Percentiles rank a stretch among this genome's conserved stretches.
These are phyloP conservation scores for Inga leiocalycina DNA, from an alignment of 306 rosid species.

Conservation along the genomic window DNA sequence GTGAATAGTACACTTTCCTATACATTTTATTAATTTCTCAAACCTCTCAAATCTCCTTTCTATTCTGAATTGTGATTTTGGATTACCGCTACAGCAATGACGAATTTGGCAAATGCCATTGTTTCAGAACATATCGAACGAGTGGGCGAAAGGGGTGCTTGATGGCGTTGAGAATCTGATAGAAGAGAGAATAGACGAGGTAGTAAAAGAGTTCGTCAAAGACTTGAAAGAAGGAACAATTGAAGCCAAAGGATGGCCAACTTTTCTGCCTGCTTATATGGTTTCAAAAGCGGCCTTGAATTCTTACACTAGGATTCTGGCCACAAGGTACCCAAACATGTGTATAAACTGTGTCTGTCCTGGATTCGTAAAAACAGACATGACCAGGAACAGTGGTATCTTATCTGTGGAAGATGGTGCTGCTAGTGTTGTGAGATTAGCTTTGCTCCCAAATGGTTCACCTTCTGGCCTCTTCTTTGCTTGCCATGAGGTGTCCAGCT, in stretches of 20 bases:
- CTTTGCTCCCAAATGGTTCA: slow-evolving; percentile 32
- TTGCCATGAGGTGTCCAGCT: slow-evolving; percentile 31
- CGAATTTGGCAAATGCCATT: neutral
- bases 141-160: slow-evolving; percentile 35
- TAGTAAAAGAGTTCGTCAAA: slow-evolving; percentile 37
- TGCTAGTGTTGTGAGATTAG: slow-evolving; percentile 38
- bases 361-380: slow-evolving; percentile 51
- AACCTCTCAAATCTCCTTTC: neutral
- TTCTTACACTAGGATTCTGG: slow-evolving; percentile 47
- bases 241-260: slow-evolving; percentile 47
- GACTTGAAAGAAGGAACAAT: slow-evolving; percentile 43
- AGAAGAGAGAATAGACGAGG: slow-evolving; percentile 34
- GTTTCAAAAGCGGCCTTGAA: slow-evolving; percentile 52
- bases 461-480: slow-evolving; percentile 44
- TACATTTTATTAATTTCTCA: neutral
- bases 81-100: neutral
- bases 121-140: slow-evolving; percentile 41
- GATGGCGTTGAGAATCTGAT: slow-evolving; percentile 38
- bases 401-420: slow-evolving; percentile 49
- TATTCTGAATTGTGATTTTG: neutral
- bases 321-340: slow-evolving; percentile 39
- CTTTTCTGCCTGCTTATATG: slow-evolving; percentile 33
- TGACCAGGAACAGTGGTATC: slow-evolving; percentile 34
- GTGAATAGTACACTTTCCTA: neutral
- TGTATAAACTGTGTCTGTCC: slow-evolving; percentile 47